phyloP scores from a whole-genome alignment of 1,284 basidiomycete species.

The Heterobasidion annosum region DNA sequence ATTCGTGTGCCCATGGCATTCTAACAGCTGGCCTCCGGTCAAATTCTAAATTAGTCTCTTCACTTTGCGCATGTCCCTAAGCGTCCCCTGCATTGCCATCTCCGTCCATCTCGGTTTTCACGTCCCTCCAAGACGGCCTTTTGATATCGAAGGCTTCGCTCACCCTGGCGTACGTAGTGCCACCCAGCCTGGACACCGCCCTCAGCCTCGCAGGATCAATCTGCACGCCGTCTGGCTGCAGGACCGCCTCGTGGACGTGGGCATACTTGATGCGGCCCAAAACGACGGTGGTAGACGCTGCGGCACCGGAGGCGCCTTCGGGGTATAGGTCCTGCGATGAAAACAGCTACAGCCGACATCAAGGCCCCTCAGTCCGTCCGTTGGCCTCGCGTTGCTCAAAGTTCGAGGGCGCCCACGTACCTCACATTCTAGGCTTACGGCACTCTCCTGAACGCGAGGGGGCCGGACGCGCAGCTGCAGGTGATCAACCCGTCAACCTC shows the following conservation, averaged over 20 bases:
- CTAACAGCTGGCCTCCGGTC: no score
- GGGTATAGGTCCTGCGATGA: conserved; percentile 46
- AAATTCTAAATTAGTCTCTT: neutral
- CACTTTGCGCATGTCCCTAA: neutral
- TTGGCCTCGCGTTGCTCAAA: no score
- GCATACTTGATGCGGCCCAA: conserved; percentile 57
- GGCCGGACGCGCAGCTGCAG: conserved; percentile 36
- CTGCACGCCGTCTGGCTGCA: conserved; percentile 35
- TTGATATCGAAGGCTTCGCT: conserved; percentile 50
- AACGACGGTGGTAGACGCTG: conserved; percentile 38
- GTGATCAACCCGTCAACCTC: neutral
- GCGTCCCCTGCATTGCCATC: neutral
- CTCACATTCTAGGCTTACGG: conserved; percentile 68
- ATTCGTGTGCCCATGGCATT: no score
- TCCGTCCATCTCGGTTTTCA: neutral
- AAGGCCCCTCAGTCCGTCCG: neutral
- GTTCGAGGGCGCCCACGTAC: conserved; percentile 20
- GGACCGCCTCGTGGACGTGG: conserved; percentile 49
- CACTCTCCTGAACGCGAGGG: conserved; percentile 62
- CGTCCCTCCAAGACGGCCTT: conserved; percentile 45
- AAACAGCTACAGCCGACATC: conserved; percentile 29
- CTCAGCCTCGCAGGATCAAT: conserved; percentile 54
- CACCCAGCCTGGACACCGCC: conserved; percentile 58
- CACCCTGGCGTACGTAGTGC: conserved; percentile 45
- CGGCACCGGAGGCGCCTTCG: conserved; percentile 24